Percentiles rank a stretch among this genome's conserved stretches.
phyloP scores from a whole-genome alignment of 2,329 filamentous ascomycete species.

The Lachnellula arida region DNA sequence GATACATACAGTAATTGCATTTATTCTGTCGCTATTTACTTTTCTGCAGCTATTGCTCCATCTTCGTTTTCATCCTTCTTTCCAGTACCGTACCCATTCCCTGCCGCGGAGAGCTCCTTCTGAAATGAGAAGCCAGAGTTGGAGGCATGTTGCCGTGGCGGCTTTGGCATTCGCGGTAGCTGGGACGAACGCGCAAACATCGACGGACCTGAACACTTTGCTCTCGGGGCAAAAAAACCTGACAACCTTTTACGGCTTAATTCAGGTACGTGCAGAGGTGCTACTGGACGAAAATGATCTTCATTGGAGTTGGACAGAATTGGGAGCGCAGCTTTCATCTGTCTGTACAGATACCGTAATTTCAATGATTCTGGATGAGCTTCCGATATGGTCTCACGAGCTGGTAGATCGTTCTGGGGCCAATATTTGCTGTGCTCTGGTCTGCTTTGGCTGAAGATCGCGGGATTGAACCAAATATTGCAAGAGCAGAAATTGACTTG shows the following conservation, averaged over 20 bases:
- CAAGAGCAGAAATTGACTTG: slow-evolving; percentile 6
- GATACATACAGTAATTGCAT: neutral
- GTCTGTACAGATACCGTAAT: neutral
- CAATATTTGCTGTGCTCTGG: neutral
- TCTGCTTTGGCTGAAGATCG: neutral
- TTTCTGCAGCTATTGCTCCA: neutral
- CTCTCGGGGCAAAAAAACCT: slow-evolving; percentile 39
- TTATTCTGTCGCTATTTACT: slow-evolving; percentile 1
- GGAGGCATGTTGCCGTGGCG: slow-evolving; percentile 15
- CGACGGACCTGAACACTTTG: slow-evolving; percentile 37
- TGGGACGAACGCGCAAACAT: slow-evolving; percentile 17
- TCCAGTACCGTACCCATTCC: neutral
- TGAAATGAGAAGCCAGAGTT: slow-evolving; percentile 16
- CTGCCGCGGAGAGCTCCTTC: neutral
- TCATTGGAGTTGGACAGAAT: neutral
- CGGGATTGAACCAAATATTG: neutral
- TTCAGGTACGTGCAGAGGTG: slow-evolving; percentile 34
- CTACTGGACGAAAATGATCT: neutral
- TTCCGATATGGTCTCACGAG: neutral
- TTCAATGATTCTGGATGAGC: neutral
- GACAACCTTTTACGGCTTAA: slow-evolving; percentile 40
- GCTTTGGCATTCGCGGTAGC: slow-evolving; percentile 13
- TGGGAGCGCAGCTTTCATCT: neutral
- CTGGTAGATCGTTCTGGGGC: neutral
- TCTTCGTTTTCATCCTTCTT: neutral